Percentiles rank a stretch among this genome's conserved stretches.
Conservation (phyloP, 768 basidiomycete species). For the Hirschioporus abietinus region DNA sequence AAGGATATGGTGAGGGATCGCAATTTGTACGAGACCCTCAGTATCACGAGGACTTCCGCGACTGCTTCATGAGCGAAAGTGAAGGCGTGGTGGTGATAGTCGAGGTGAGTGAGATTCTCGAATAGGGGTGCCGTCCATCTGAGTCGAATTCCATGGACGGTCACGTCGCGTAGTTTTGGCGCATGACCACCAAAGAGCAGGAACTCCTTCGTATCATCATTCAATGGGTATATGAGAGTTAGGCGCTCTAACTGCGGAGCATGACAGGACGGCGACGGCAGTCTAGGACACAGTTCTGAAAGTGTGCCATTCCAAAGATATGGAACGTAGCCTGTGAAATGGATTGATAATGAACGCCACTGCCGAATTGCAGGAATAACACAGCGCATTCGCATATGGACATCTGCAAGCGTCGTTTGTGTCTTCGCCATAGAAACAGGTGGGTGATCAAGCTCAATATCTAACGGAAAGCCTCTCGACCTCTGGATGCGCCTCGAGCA, state of each 20-base stretch:
- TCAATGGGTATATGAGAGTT: slow-evolving; percentile 51
- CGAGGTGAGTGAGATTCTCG: slow-evolving; percentile 53
- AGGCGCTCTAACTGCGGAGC: slow-evolving; percentile 49
- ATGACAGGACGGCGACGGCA: slow-evolving; percentile 24
- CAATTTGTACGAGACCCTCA: slow-evolving; percentile 48
- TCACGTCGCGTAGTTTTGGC: slow-evolving; percentile 49
- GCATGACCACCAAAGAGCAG: slow-evolving; percentile 56
- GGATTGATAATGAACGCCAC: slow-evolving; percentile 59
- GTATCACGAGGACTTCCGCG: slow-evolving; percentile 51
- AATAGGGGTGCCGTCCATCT: slow-evolving; percentile 60
- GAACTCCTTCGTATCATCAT: slow-evolving; percentile 68
- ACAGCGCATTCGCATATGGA: slow-evolving; percentile 55
- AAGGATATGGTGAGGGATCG: slow-evolving; percentile 53
- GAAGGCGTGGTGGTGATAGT: slow-evolving; percentile 72
- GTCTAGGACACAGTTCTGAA: slow-evolving; percentile 40
- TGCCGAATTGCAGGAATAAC: slow-evolving; percentile 42
- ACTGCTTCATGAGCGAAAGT: slow-evolving; percentile 51
- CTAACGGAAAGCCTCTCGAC: slow-evolving; percentile 55
- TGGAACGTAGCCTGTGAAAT: slow-evolving; percentile 50
- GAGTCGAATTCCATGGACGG: slow-evolving; percentile 60
- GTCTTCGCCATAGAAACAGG: slow-evolving; percentile 18
- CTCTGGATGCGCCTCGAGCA: slow-evolving; percentile 60
- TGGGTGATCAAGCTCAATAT: slow-evolving; percentile 39
- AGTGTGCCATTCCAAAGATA: slow-evolving; percentile 67
- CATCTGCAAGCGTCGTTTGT: slow-evolving; percentile 31